phyloP scores from a whole-genome alignment of 768 basidiomycete genomes.

The Sporobolomyces pararoseus region DNA sequence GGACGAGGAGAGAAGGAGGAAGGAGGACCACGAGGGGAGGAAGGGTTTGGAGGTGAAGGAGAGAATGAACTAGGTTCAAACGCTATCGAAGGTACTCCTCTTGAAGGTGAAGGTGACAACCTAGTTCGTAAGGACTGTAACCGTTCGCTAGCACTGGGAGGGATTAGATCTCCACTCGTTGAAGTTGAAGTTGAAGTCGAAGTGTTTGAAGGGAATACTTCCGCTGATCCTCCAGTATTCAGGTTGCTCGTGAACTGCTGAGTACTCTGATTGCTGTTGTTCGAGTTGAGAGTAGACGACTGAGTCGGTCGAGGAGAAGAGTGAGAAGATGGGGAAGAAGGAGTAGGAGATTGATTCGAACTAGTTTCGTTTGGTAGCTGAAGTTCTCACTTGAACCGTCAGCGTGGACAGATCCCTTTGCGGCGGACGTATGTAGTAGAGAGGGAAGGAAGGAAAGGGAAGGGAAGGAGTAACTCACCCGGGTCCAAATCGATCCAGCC shows the following conservation, averaged over 20 bases:
- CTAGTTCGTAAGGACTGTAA: neutral
- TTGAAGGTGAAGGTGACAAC: neutral
- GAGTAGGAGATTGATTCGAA: neutral
- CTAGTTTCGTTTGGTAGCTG: constrained; percentile 32
- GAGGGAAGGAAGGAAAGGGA: neutral
- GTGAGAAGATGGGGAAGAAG: constrained; percentile 2
- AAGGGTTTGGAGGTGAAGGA: no score
- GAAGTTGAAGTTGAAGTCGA: neutral
- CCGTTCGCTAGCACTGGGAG: neutral
- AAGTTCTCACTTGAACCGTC: neutral
- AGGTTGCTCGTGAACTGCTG: no score
- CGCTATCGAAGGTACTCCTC: neutral
- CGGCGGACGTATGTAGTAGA: no score
- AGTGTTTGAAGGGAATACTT: no score
- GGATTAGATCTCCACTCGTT: neutral
- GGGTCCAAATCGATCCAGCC: constrained; percentile 23
- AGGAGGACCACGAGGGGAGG: no score
- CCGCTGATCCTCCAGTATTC: no score
- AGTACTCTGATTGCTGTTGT: no score
- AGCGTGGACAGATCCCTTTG: no score
- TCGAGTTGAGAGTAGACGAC: no score
- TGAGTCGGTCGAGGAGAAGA: constrained; percentile 10
- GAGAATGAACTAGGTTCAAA: constrained; percentile 17
- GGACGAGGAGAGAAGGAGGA: no score
- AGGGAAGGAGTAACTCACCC: neutral